Base-by-base conservation (phyloP, 768 basidiomycete species). In the Collybia sordida region DNA sequence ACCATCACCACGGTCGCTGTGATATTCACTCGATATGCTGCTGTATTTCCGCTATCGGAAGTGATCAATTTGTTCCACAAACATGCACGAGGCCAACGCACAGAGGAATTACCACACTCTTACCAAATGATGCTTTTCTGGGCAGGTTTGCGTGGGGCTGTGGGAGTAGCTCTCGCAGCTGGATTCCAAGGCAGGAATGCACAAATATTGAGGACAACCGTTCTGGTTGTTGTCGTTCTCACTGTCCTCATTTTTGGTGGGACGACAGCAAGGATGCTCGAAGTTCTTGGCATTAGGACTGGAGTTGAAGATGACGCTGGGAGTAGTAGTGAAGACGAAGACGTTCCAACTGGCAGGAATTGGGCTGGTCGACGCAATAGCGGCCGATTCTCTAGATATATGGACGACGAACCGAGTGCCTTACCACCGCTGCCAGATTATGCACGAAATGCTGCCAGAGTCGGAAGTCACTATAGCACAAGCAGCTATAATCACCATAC, bases 41-140 rank as follows among this genome's bases (percentile, higher is more conserved):
- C 95, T 15, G 95, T 98, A 15, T 98, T 98, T 77, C 96, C 96
- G 1, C 79, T 98, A 15, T 92, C 93, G 3, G 90, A 95, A 59
- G 81, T 81, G 22, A 97, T 99, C 83, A 99, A 99, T 72, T 78
- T 97, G 56, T 86, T 98, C 77, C 88, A 86, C 59, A 72, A 69
- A 51, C 90, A 95, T 52, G 86, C 82, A 2, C 83, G 92, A 1
- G 93, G 93, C 1, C 90, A 94, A 61, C 81, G 93, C 36, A 72
- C 79, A 19, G 95, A 97, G 56, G 95, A 98, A 58, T 73, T 99
- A 4, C 95, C 97, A 1, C 95, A 98, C 67, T 94, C 93, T 9
- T 98, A 99, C 62, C 95, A 98, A 60, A 96, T 98, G 92, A 97
- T 98, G 94, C 72, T 98, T 14, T 98, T 98, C 71, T 99, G 96